Evolutionary conservation across 1,284 basidiomycete species (phyloP).

Genomic region (Sparassis latifolia): DNA sequence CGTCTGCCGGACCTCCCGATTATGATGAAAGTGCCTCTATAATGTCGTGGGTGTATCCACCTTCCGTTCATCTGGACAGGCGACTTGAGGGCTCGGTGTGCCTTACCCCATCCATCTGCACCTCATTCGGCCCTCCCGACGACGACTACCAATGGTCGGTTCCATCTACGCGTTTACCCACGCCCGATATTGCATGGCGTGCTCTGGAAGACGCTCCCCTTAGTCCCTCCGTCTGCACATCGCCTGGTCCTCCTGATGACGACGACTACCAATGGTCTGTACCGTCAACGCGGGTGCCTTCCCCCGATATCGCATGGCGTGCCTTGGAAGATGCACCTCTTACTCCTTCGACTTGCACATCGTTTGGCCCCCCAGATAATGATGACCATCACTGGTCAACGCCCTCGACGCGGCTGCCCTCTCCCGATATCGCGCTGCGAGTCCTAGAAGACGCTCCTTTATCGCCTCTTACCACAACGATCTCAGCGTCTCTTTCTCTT

Average conservation of each 20-base stretch:
- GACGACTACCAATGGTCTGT: slow-evolving; percentile 22
- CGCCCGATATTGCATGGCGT: slow-evolving; percentile 37
- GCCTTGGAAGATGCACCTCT: slow-evolving; percentile 42
- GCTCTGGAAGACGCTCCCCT: slow-evolving; percentile 42
- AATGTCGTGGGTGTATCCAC: slow-evolving; percentile 26
- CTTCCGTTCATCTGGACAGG: slow-evolving; percentile 45
- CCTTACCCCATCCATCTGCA: slow-evolving; percentile 43
- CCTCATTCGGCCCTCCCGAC: slow-evolving; percentile 32
- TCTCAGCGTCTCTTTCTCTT: slow-evolving; percentile 33
- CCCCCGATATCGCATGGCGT: slow-evolving; percentile 37
- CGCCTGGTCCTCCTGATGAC: slow-evolving; percentile 31
- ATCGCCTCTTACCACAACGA: slow-evolving; percentile 34
- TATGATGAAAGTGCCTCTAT: slow-evolving; percentile 33
- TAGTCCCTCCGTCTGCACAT: slow-evolving; percentile 33
- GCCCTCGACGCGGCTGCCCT: slow-evolving; percentile 15
- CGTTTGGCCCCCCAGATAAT: slow-evolving; percentile 21
- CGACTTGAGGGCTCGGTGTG: slow-evolving; percentile 53
- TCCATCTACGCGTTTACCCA: slow-evolving; percentile 26
- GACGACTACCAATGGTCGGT: slow-evolving; percentile 25
- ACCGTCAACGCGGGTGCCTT: slow-evolving; percentile 27
- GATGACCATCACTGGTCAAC: too few relatives aligned
- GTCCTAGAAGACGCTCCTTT: slow-evolving; percentile 31
- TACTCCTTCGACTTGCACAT: slow-evolving; percentile 33
- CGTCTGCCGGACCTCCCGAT: slow-evolving; percentile 52
- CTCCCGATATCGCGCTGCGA: slow-evolving; percentile 38